Base-by-base conservation (phyloP, 345 rosid species). In the Rhodomyrtus tomentosa region DNA sequence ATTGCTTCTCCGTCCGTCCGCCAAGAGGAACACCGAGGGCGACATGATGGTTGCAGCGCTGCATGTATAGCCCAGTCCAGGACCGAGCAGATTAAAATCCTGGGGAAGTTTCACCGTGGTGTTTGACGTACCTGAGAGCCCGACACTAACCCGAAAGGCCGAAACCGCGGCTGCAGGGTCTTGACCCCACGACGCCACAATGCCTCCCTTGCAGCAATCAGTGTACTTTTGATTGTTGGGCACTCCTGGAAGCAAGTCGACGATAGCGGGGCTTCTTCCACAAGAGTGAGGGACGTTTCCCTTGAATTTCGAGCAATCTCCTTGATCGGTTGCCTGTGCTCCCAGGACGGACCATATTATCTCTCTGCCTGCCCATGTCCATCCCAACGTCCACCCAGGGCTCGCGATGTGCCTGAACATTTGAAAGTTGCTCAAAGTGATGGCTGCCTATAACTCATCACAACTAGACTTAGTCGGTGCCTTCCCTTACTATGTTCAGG, bases 131-230 rank as follows among this genome's bases (percentile, higher is more conserved):
- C 93, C 92, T 11, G 92, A 76, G 6, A 81, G 83, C 21, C 93
- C 93, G 14, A 91, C 91, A 12, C 87, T 88, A 7, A 92, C 59
- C 87, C 91, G 93, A 82, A 90, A 92, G 87, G 85, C 88, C 52
- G 87, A 90, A 83, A 84, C 90, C 5, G 88, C 74, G 8, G 90
- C 84, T 2, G 88, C 79, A 1, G 92, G 87, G 80, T 92, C 93
- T 81, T 91, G 93, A 9, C 91, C 91, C 90, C 91, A 84, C 0
- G 91, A 87, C 3, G 91, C 84, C 3, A 91, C 42, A 3, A 89
- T 88, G 11, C 94, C 94, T 7, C 92, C 91, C 87, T 92, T 92
- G 91, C 92, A 92, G 88, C 93, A 92, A 53, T 91, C 89, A 27
- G 90, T 81, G 52, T 87, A 88, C 84, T 88, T 93, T 54, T 86